Conservation (phyloP, 352 stramenopile genomes). For the Elongisporangium anandrum region DNA sequence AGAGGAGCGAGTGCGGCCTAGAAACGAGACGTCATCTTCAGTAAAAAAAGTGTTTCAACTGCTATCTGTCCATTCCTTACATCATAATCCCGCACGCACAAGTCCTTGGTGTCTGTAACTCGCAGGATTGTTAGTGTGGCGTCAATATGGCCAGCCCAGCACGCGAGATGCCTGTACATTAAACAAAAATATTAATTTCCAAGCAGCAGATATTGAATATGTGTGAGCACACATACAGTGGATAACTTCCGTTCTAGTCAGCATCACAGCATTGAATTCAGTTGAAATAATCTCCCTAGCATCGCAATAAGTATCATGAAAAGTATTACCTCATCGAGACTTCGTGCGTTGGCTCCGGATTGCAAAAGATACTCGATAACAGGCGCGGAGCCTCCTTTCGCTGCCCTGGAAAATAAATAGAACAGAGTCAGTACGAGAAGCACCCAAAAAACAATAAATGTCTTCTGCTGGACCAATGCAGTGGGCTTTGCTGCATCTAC, state of each 20-base stretch:
- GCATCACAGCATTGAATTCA: neutral
- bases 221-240: conserved; percentile 26
- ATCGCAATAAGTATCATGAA: neutral
- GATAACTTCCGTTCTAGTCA: conserved; percentile 55
- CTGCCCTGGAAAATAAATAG: conserved; percentile 29
- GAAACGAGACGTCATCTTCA: too few species aligned
- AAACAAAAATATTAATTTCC: neutral
- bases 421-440: neutral
- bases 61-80: too few species aligned
- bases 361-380: conserved; percentile 57
- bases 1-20: conserved; percentile 36
- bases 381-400: conserved; percentile 43
- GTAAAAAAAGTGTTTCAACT: too few species aligned
- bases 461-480: conserved; percentile 44
- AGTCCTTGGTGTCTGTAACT: conserved; percentile 42
- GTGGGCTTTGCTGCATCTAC: conserved; percentile 59
- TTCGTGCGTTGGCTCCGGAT: conserved; percentile 40
- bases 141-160: conserved; percentile 62
- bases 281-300: neutral
- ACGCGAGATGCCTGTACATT: conserved; percentile 47
- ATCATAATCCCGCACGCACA: conserved; percentile 72
- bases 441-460: neutral
- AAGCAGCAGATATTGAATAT: neutral
- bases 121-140: conserved; percentile 42
- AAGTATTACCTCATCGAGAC: conserved; percentile 39